Evolutionary conservation across 1,284 basidiomycete genomes (phyloP), one percentile per base, ranked within the genome.

Genomic region (Calocybe gambosa): DNA sequence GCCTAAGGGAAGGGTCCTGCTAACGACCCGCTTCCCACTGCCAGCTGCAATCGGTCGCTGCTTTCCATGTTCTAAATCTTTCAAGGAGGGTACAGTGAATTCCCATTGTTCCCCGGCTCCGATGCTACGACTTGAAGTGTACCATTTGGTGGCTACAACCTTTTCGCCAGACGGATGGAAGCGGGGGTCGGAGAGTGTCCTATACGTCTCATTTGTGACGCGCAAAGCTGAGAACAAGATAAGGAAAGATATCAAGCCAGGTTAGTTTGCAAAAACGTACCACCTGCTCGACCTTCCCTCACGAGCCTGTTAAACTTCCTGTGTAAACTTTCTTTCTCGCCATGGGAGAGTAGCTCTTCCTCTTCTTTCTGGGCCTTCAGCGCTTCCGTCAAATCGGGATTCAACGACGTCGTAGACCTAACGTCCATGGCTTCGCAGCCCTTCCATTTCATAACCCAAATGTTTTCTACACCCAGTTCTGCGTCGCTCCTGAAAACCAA

Each of bases 91-190:
- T 18, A 80, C 64, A 5, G 61, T 25, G 50, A 80, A 87, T 55
- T 77, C 70, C 84, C 84, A 86, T 33, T 77, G 80, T 67, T 86
- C 84, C 2, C 82, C 82, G 0, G 82, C 82, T 36, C 78, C 79
- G 18, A 86, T 65, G 39, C 78, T 80, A 9, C 83, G 75, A 4
- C 48, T 55, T 7, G 75, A 77, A 16, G 77, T 82, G 53, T 82
- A 85, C 82, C 85, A 85, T 58, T 86, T 87, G 7, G 82, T 84
- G 6, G 83, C 80, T 44, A 85, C 63, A n/a, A 86, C 59, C 50
- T 69, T 78, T 12, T 60, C 55, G 1, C 80, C 80, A 10, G 74
- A 78, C 4, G 82, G 79, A 55, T 87, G 80, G 67, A 83, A 85
- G 35, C 80, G 77, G 6, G 81, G 69, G 50, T 85, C 82, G 20